Evolutionary conservation across 2,329 filamentous ascomycete genomes (phyloP), one percentile per base, ranked within the genome.

Genomic region (Aspergillus uvarum): DNA sequence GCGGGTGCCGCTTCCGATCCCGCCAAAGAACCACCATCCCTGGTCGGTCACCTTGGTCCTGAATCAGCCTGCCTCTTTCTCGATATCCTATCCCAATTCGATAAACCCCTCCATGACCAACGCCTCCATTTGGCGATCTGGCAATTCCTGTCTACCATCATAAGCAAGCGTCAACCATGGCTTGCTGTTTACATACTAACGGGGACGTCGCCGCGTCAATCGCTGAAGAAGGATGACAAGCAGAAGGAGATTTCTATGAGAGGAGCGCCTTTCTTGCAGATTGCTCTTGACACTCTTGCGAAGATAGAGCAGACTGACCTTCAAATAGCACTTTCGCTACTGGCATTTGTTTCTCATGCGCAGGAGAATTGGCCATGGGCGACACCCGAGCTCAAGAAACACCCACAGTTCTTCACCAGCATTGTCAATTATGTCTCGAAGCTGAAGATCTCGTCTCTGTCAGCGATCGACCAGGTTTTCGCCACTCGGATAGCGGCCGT

Each of bases 341-440:
- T 99, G 16, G 88, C 94, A 68, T 98, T 98, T 73, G 86, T 97
- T 42, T 87, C 91, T 2, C 87, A 90, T 2, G 91, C 94, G 4
- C 93, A 97, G 71, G 95, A 96, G 74, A 91, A 92, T 71, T 98
- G 94, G 94, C 90, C 93, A 1, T 96, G 94, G 91, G 93, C 92
- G 1, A 92, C 96, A 59, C 89, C 91, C 59, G 87, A 89, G 44
- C 80, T 96, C 38, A 86, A 89, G 62, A 88, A 88, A 60, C 90
- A 96, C 68, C 83, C 85, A 0, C 80, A 82, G 0, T 94, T 96
- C 69, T 83, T 97, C 59, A 81, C 86, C 47, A 85, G 86, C 58
- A 82, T 96, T 19, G 84, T 90, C 19, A 81, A 83, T 4, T 95
- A 91, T 72, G 83, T 95, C 35, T 79, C 81, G 10, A 87, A 84